These are phyloP conservation scores for Malassezia yamatoensis DNA, from an alignment of 1,284 basidiomycete species.

Conservation along the genomic window DNA sequence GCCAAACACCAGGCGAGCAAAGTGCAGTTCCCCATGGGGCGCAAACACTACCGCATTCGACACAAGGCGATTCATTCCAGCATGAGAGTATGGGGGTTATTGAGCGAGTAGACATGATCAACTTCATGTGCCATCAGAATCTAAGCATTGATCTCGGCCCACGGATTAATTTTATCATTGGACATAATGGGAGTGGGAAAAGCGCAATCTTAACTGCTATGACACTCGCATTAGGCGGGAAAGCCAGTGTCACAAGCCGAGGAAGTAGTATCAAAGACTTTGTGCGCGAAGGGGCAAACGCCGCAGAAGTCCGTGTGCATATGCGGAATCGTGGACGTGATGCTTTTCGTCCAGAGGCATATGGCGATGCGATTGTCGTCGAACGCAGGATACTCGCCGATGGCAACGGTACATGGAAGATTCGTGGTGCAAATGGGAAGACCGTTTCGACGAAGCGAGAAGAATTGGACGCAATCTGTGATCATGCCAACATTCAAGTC, in stretches of 20 bases:
- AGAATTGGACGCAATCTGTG: constrained; percentile 76
- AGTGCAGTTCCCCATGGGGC: background rate
- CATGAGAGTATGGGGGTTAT: constrained; percentile 59
- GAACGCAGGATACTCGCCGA: constrained; percentile 69
- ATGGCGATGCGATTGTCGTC: constrained; percentile 73
- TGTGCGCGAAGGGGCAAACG: constrained; percentile 72
- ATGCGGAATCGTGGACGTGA: constrained; percentile 81
- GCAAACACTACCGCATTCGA: background rate
- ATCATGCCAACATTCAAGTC: constrained; percentile 90
- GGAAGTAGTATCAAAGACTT: constrained; percentile 77
- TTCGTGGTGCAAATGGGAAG: constrained; percentile 60
- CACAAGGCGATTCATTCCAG: background rate
- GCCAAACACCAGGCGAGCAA: background rate
- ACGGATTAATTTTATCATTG: constrained; percentile 94
- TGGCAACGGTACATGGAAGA: constrained; percentile 69
- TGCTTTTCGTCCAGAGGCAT: constrained; percentile 71
- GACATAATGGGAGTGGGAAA: constrained; percentile 64
- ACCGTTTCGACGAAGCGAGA: constrained; percentile 69
- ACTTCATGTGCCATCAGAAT: constrained; percentile 93
- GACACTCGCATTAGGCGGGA: constrained; percentile 84
- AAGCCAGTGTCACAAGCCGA: constrained; percentile 68
- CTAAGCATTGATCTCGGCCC: constrained; percentile 66
- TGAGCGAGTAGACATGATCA: constrained; percentile 70
- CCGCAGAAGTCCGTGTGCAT: constrained; percentile 65
- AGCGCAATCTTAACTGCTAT: constrained; percentile 88